These are phyloP conservation scores for Starmerella apis DNA, from an alignment of 805 yeast genomes.

Conservation along the genomic window DNA sequence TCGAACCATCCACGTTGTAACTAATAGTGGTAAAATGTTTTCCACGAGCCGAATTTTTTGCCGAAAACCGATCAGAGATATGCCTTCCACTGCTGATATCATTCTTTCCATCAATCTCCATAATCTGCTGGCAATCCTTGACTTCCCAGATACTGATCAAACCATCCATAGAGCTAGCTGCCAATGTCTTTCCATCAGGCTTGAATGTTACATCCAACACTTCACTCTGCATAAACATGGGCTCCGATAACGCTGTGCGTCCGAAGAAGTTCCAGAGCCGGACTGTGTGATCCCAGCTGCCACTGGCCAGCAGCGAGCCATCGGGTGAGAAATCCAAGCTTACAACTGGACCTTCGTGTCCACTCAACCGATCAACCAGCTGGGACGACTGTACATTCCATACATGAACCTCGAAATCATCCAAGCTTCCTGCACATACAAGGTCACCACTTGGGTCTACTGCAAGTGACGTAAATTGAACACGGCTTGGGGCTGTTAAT, in stretches of 20 bases:
- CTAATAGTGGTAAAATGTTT: conserved; percentile 70
- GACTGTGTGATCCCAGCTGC: conserved; percentile 93
- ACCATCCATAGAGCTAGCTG: conserved; percentile 83
- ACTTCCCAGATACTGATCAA: conserved; percentile 75
- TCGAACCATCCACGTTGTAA: conserved; percentile 82
- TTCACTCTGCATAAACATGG: conserved; percentile 74
- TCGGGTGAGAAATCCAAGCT: conserved; percentile 81
- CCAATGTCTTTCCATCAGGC: conserved; percentile 87
- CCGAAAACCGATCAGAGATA: conserved; percentile 66
- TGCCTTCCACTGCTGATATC: conserved; percentile 81
- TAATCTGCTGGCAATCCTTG: conserved; percentile 67
- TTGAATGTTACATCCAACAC: conserved; percentile 73
- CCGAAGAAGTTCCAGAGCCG: conserved; percentile 89
- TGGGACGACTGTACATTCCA: conserved; percentile 98
- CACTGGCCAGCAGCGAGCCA: conserved; percentile 64
- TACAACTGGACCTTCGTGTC: conserved; percentile 94
- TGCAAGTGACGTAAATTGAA: conserved; percentile 80
- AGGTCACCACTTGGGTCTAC: conserved; percentile 97
- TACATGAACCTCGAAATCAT: conserved; percentile 79
- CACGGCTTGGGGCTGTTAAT: conserved; percentile 78
- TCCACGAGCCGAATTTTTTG: conserved; percentile 72
- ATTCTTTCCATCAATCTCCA: conserved; percentile 71
- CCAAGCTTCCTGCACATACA: conserved; percentile 87
- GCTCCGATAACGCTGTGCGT: conserved; percentile 79
- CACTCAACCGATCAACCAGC: conserved; percentile 72